phyloP scores from a whole-genome alignment of 768 basidiomycete genomes.

The Crepidotus variabilis region DNA sequence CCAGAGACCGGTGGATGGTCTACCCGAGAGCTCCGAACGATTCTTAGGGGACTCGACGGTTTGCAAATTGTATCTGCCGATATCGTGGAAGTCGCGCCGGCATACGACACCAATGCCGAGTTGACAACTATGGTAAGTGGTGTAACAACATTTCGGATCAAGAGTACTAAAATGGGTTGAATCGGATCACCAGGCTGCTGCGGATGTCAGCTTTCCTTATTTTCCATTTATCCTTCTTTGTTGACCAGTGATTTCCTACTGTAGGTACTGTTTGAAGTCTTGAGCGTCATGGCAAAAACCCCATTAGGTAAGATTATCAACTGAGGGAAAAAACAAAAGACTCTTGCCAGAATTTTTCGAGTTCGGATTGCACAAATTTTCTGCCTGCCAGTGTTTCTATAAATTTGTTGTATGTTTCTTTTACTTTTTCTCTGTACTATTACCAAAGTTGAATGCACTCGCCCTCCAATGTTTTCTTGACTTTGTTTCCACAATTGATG shows the following conservation, averaged over 20 bases:
- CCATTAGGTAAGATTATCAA: constrained; percentile 57
- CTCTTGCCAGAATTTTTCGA: too few relatives aligned
- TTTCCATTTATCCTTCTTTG: not conserved
- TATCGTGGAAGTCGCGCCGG: constrained; percentile 82
- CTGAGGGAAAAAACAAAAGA: not conserved
- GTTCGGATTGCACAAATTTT: too few relatives aligned
- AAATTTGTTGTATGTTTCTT: too few relatives aligned
- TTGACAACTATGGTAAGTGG: constrained; percentile 26
- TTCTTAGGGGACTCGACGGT: constrained; percentile 72
- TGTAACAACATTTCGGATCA: constrained; percentile 7
- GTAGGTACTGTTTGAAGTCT: constrained; percentile 69
- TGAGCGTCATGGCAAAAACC: constrained; percentile 79
- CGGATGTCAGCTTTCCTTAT: constrained; percentile 28
- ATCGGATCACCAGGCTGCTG: constrained; percentile 27
- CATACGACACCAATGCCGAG: constrained; percentile 58
- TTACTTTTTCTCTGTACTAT: too few relatives aligned
- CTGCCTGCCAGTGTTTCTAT: too few relatives aligned
- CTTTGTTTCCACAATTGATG: too few relatives aligned
- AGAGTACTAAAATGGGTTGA: constrained; percentile 11
- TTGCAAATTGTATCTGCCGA: constrained; percentile 77
- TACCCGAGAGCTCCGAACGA: constrained; percentile 75
- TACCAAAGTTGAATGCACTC: too few relatives aligned
- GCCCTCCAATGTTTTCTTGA: too few relatives aligned
- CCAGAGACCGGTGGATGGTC: constrained; percentile 87
- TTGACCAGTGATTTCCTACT: constrained; percentile 1